These are phyloP conservation scores for Chaetomium tenue DNA, from an alignment of 495 filamentous ascomycete genomes.

Conservation along the genomic window DNA sequence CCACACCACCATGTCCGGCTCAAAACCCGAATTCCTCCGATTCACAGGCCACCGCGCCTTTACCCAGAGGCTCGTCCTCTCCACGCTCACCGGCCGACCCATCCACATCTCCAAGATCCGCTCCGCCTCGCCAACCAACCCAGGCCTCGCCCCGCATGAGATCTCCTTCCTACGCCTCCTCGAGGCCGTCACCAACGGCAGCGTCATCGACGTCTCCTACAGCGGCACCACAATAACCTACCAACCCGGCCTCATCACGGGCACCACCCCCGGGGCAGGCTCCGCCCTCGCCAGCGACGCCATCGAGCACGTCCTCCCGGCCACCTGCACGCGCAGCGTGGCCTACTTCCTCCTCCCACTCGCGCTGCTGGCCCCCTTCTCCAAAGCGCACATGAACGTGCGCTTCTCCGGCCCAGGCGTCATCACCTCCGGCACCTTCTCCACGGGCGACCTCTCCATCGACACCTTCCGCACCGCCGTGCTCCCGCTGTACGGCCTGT, in stretches of 20 bases:
- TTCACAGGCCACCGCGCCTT: slow-evolving; percentile 84
- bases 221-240: slow-evolving; percentile 91
- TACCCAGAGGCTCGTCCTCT: slow-evolving; percentile 77
- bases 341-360: slow-evolving; percentile 92
- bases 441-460: slow-evolving; percentile 72
- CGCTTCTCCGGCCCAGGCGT: slow-evolving; percentile 86
- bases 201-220: slow-evolving; percentile 88
- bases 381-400: slow-evolving; percentile 82
- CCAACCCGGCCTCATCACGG: slow-evolving; percentile 87
- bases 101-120: slow-evolving; percentile 93
- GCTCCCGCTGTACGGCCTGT: slow-evolving; percentile 82
- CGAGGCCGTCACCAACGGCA: slow-evolving; percentile 93
- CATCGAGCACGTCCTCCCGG: slow-evolving; percentile 73
- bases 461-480: slow-evolving; percentile 93
- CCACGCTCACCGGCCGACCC: slow-evolving; percentile 85
- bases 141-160: slow-evolving; percentile 88
- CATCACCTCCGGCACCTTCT: slow-evolving; percentile 79
- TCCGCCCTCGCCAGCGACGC: slow-evolving; percentile 62
- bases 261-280: slow-evolving; percentile 64
- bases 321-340: slow-evolving; percentile 70
- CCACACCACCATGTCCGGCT: slow-evolving; percentile 39
- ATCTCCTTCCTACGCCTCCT: slow-evolving; percentile 94
- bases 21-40: slow-evolving; percentile 50
- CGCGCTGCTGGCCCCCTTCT: slow-evolving; percentile 88
- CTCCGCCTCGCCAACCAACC: slow-evolving; percentile 72